Conservation (phyloP, 371 early-diverging fungal species). For the Apophysomyces elegans region DNA sequence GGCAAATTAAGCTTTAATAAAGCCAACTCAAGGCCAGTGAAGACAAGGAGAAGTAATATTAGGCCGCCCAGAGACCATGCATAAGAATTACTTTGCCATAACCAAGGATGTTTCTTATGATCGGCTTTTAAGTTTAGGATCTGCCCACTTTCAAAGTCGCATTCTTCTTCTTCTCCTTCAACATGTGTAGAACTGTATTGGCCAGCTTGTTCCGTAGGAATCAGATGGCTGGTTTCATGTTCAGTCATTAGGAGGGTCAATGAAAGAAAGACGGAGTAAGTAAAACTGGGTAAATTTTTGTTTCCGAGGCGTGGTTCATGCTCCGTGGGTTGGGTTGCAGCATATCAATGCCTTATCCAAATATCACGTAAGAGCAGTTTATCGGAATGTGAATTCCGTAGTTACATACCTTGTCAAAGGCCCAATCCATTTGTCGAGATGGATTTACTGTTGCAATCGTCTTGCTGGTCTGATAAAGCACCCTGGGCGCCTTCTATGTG, state of each 20-base stretch:
- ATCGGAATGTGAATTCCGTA: neutral
- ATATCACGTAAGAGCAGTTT: too few relatives aligned
- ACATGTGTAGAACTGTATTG: neutral
- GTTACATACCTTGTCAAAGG: neutral
- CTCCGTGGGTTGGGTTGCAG: too few relatives aligned
- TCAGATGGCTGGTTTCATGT: conserved; percentile 15
- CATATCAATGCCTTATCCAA: too few relatives aligned
- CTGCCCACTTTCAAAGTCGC: neutral
- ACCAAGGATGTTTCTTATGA: conserved; percentile 25
- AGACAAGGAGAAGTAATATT: conserved; percentile 31
- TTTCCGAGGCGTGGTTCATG: too few relatives aligned
- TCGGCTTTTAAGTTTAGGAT: neutral
- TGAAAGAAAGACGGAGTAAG: neutral
- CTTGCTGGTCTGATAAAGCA: neutral
- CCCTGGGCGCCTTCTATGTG: neutral
- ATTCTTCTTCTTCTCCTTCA: neutral
- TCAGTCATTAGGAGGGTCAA: conserved; percentile 7
- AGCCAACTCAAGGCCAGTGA: conserved; percentile 38
- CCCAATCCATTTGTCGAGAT: neutral
- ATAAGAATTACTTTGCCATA: conserved; percentile 50
- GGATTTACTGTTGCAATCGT: neutral
- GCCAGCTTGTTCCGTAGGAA: conserved; percentile 16
- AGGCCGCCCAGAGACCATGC: conserved; percentile 43
- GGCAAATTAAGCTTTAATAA: conserved; percentile 44
- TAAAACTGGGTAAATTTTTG: too few relatives aligned